phyloP scores from a whole-genome alignment of 2,329 filamentous ascomycete species.

The Incumbomyces lentus region DNA sequence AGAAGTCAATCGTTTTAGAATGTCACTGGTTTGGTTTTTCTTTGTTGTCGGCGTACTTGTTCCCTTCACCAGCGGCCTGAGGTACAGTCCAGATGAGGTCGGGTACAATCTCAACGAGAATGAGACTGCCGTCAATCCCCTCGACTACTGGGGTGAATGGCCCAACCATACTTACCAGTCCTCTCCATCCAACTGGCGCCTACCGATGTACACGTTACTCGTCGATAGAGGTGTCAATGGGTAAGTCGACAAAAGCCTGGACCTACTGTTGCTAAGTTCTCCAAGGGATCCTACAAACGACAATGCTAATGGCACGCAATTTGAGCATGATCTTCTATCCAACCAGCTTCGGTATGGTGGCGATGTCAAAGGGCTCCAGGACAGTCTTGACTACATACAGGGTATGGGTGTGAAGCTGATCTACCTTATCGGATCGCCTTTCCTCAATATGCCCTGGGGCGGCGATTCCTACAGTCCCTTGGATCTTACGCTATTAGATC shows the following conservation, averaged over 20 bases:
- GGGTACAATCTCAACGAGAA: conserved; percentile 45
- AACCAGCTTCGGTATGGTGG: conserved; percentile 45
- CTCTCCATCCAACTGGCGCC: conserved; percentile 43
- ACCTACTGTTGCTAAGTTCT: background rate
- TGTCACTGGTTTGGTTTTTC: background rate
- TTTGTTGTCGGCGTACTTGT: background rate
- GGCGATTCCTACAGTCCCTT: conserved; percentile 40
- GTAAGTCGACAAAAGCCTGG: background rate
- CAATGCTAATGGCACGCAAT: conserved; percentile 41
- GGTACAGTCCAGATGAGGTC: conserved; percentile 18
- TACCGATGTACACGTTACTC: conserved; percentile 47
- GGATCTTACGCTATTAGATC: conserved; percentile 45
- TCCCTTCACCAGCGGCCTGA: background rate
- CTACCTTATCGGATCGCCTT: conserved; percentile 43
- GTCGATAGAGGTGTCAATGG: conserved; percentile 44
- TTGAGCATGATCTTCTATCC: conserved; percentile 40
- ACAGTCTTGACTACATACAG: conserved; percentile 43
- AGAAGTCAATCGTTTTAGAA: too few relatives aligned
- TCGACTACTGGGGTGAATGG: conserved; percentile 41
- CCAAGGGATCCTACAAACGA: conserved; percentile 41
- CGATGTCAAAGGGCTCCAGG: conserved; percentile 39
- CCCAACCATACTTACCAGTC: conserved; percentile 31
- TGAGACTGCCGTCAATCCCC: conserved; percentile 33
- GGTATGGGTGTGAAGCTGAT: conserved; percentile 43
- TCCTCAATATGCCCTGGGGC: conserved; percentile 46